phyloP scores from a whole-genome alignment of 768 basidiomycete genomes.

The Leucocoprinus leucothites region DNA sequence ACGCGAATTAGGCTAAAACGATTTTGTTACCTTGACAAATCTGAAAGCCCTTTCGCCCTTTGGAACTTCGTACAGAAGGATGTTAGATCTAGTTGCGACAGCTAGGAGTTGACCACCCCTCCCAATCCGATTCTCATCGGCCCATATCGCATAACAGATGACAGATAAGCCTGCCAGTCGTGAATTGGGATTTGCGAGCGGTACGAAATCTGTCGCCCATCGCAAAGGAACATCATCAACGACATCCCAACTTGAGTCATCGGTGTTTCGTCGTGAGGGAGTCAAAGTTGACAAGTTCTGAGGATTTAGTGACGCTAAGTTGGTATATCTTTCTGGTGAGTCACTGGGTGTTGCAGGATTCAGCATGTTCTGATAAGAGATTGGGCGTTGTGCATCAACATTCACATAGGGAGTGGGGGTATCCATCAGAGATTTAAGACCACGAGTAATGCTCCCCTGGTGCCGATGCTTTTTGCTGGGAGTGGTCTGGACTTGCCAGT shows the following conservation, averaged over 20 bases:
- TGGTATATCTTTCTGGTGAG: slow-evolving; percentile 10
- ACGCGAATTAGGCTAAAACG: not conserved
- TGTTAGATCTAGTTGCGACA: slow-evolving; percentile 69
- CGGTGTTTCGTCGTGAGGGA: slow-evolving; percentile 28
- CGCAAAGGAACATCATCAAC: slow-evolving; percentile 71
- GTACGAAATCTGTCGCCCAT: slow-evolving; percentile 87
- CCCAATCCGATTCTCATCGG: slow-evolving; percentile 46
- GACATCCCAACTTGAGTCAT: slow-evolving; percentile 66
- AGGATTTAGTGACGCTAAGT: slow-evolving; percentile 1
- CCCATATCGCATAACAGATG: slow-evolving; percentile 67
- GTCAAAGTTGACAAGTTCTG: not conserved
- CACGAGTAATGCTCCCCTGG: slow-evolving; percentile 57
- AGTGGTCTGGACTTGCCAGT: slow-evolving; percentile 49
- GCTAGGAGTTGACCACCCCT: slow-evolving; percentile 59
- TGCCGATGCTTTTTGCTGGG: slow-evolving; percentile 47
- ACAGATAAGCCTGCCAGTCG: slow-evolving; percentile 57
- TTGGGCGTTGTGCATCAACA: slow-evolving; percentile 18
- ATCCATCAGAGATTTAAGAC: slow-evolving; percentile 58
- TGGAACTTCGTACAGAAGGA: slow-evolving; percentile 78
- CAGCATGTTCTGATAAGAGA: slow-evolving; percentile 33
- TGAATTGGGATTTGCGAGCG: slow-evolving; percentile 67
- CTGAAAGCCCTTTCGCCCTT: slow-evolving; percentile 80
- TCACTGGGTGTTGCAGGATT: slow-evolving; percentile 19
- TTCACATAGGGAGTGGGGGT: slow-evolving; percentile 16
- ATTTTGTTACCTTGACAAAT: slow-evolving; percentile 64